Evolutionary conservation across 768 basidiomycete species (phyloP), one percentile per base, ranked within the genome.

Genomic region (Xerocomellus amylosporus): DNA sequence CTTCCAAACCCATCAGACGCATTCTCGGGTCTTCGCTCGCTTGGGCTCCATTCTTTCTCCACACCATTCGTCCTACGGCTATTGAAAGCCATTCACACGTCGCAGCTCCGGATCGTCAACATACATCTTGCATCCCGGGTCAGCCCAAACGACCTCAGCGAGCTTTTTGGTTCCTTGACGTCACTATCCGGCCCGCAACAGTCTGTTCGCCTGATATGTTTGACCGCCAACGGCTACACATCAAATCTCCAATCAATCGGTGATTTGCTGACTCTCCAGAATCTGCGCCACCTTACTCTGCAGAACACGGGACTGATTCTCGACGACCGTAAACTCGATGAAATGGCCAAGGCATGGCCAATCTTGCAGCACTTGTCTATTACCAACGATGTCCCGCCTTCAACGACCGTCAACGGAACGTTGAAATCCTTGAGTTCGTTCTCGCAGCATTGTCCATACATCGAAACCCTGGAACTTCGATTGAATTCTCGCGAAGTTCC

Each of bases 401-500:
- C 48, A 5, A 51, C 38, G 4, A 50, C 50, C 22, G 33, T 51
- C 20, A 43, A 60, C 10, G 51, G 37, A 1, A 62, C 61, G 6
- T 6, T 62, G 30, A 57, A 41, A 14, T 54, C 62, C 20, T 20
- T 63, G 19, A 17, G 8, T 15, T 57, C 48, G 19, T 52, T 64
- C 26, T 39, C 48, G 8, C 49, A 50, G 22, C 43, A 63, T 8
- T 65, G 60, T 43, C 64, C 63, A 14, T 55, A 59, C 15, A 39
- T 64, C 20, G 57, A 59, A 36, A 40, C 5, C 9, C 10, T 65
- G 0, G 64, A 55, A 22, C 44, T 65, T n/a, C 54, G 60, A 15
- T 15, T 64, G 50, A 56, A 66, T 14, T 60, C 64, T 9, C 54
- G 60, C 15, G 50, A 62, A 17, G 52, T 64, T 37, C 64, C 64